These are phyloP conservation scores for Rhododendron griersonianum DNA, from an alignment of 148 eudicot genomes.

Conservation along the genomic window DNA sequence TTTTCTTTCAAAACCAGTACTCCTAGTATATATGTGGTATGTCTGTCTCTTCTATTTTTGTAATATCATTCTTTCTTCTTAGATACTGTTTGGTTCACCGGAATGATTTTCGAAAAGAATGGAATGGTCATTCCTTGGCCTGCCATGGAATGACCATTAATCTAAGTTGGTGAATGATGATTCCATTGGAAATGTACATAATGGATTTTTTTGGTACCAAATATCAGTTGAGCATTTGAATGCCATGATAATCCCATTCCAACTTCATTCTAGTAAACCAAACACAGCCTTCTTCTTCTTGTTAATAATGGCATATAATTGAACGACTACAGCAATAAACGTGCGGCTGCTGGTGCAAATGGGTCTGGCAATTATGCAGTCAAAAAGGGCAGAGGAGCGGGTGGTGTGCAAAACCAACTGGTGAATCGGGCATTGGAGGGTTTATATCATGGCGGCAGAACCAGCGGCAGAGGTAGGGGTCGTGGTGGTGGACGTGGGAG, in stretches of 20 bases:
- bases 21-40: background rate
- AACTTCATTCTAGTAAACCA: background rate
- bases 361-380: constrained; percentile 42
- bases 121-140: background rate
- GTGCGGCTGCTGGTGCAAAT: constrained; percentile 40
- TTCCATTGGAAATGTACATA: background rate
- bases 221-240: background rate
- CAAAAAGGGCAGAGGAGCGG: constrained; percentile 74
- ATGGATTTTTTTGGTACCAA: background rate
- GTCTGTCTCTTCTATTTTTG: background rate
- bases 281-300: background rate
- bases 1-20: background rate
- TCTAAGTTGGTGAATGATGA: background rate
- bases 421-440: constrained; percentile 68
- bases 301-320: background rate
- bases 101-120: background rate
- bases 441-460: constrained; percentile 25
- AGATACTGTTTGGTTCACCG: background rate
- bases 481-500: constrained; percentile 68
- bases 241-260: background rate
- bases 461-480: constrained; percentile 33
- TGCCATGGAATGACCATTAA: background rate
- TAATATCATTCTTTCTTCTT: background rate
- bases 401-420: constrained; percentile 58
- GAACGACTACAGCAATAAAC: constrained; percentile 42